phyloP scores from a whole-genome alignment of 2,329 filamentous ascomycete genomes.

The Cladosporium colombiae region DNA sequence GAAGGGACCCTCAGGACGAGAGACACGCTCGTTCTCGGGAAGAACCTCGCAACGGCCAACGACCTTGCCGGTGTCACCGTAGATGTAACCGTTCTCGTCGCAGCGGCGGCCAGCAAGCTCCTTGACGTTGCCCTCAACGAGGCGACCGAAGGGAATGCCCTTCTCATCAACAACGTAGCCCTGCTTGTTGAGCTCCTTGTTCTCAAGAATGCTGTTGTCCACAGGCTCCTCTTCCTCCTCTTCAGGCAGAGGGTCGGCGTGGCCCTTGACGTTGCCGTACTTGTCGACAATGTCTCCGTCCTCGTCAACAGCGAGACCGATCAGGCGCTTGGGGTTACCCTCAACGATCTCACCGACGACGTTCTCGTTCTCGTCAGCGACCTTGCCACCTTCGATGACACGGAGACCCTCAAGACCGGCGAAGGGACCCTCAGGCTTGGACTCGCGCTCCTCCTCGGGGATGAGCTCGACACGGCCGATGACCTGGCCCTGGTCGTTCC shows the following conservation, averaged over 20 bases:
- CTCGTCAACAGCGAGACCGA: slow-evolving; percentile 61
- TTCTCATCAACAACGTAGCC: slow-evolving; percentile 57
- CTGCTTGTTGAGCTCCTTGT: slow-evolving; percentile 58
- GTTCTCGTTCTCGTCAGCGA: slow-evolving; percentile 54
- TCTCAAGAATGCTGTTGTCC: slow-evolving; percentile 57
- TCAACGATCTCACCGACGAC: slow-evolving; percentile 57
- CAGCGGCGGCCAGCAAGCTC: slow-evolving; percentile 59
- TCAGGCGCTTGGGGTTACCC: slow-evolving; percentile 60
- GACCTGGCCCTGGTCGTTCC: slow-evolving; percentile 71
- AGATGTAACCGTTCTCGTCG: slow-evolving; percentile 57
- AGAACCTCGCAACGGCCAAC: slow-evolving; percentile 60
- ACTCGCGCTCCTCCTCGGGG: slow-evolving; percentile 62
- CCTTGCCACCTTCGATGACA: slow-evolving; percentile 50
- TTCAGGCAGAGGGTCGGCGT: slow-evolving; percentile 57
- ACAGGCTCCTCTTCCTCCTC: slow-evolving; percentile 46
- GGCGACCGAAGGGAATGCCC: slow-evolving; percentile 56
- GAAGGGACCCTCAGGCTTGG: slow-evolving; percentile 53
- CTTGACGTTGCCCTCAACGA: slow-evolving; percentile 58
- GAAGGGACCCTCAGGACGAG: slow-evolving; percentile 65
- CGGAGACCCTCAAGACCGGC: slow-evolving; percentile 52
- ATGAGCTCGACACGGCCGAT: slow-evolving; percentile 69
- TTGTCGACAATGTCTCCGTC: slow-evolving; percentile 65
- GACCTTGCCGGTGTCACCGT: slow-evolving; percentile 57
- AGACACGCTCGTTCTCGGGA: slow-evolving; percentile 57
- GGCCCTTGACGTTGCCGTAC: slow-evolving; percentile 62